Evolutionary conservation across 768 basidiomycete species (phyloP), one percentile per base, ranked within the genome.

Genomic region (Leucocoprinus birnbaumii): DNA sequence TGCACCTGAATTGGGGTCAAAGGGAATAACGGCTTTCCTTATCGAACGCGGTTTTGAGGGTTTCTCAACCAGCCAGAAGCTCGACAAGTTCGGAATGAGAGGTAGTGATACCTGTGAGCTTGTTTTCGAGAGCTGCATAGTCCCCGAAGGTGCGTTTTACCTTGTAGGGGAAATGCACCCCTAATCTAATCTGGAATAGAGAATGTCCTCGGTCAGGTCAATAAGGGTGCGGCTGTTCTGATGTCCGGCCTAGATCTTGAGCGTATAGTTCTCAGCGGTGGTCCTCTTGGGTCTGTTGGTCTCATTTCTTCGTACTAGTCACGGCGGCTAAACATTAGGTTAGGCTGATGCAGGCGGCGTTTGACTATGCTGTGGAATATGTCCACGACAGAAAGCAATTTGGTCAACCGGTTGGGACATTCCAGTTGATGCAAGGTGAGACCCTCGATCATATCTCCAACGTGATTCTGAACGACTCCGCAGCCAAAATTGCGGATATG

Each of bases 41-140:
- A 76, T 98, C 58, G 93, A 96, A 72, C 87, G 82, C 43, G 85
- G 73, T 6, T 93, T 89, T 67, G 69, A 79, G 41, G 95, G 93
- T 1, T 95, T 95, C 69, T 92, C 91, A 5, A 89, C 91, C 0
- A 87, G 89, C 61, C 91, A 88, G 56, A 94, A 95, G 63, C 76
- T 98, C 19, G 95, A 98, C 69, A 98, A 98, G 68, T 86, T 97
- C 64, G 95, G 95, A 1, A 98, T 98, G 95, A 76, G 95, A 62
- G 95, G 95, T 37, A 92, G 90, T 57, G 94, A 97, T 62, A 98
- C 95, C 2, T 93, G 92, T 59, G 95, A 98, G 66, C 73, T 97
- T 21, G 85, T 95, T 18, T 97, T 98, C 56, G 91, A 96, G 60
- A 80, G 92, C 61, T 95, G 93, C 61, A 81, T 87, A 61, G 89